These are phyloP conservation scores for Xylariaceae sp. DNA, from an alignment of 2,329 filamentous ascomycete genomes.

Conservation along the genomic window DNA sequence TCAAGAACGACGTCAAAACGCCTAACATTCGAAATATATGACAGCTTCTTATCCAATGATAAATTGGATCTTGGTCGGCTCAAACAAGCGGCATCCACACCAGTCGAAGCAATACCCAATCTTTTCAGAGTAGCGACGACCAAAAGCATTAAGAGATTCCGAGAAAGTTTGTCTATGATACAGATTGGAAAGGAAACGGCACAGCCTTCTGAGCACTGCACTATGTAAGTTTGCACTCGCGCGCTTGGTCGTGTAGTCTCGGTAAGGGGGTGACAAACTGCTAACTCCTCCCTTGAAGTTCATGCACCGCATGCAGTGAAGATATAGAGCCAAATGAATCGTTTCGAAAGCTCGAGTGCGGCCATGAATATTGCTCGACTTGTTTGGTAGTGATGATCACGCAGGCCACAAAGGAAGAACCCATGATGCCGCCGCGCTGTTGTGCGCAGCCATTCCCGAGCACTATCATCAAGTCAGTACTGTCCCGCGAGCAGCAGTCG, in stretches of 20 bases:
- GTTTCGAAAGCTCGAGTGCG: slow-evolving; percentile 50
- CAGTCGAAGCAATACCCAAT: slow-evolving; percentile 35
- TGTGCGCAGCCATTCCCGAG: slow-evolving; percentile 52
- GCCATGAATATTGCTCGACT: slow-evolving; percentile 52
- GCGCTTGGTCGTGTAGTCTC: not conserved
- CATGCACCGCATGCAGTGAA: slow-evolving; percentile 53
- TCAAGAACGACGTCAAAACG: slow-evolving; percentile 35
- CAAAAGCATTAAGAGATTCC: slow-evolving; percentile 43
- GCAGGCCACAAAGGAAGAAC: slow-evolving; percentile 51
- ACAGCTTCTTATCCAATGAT: slow-evolving; percentile 45
- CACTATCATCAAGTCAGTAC: slow-evolving; percentile 42
- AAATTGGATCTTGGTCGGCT: slow-evolving; percentile 41
- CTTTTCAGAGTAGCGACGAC: slow-evolving; percentile 42
- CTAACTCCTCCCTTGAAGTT: slow-evolving; percentile 35
- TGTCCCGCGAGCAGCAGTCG: slow-evolving; percentile 48
- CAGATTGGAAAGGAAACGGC: slow-evolving; percentile 38
- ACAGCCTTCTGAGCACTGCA: slow-evolving; percentile 29
- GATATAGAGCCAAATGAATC: slow-evolving; percentile 42
- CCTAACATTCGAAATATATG: slow-evolving; percentile 47
- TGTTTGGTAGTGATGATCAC: slow-evolving; percentile 51
- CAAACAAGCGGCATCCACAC: slow-evolving; percentile 35
- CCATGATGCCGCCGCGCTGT: slow-evolving; percentile 58
- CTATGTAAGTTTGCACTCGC: slow-evolving; percentile 26
- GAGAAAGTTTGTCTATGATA: slow-evolving; percentile 41
- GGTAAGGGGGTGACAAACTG: slow-evolving; percentile 2